Base-by-base conservation (phyloP, 2,329 filamentous ascomycete species). In the Chaetomiaceae sp. region DNA sequence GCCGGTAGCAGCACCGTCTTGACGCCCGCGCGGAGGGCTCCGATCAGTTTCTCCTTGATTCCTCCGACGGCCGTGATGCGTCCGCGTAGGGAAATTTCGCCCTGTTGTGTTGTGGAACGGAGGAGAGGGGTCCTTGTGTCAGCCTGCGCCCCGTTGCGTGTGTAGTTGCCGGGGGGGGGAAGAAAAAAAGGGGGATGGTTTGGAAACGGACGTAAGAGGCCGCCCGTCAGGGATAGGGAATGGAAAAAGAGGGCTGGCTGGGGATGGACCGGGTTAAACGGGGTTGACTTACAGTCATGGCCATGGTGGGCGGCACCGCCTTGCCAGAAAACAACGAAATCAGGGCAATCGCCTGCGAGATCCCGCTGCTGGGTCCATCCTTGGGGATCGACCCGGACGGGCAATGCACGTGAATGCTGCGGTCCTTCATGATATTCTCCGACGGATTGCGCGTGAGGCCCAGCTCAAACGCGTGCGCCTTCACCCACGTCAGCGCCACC, bases 11-110 rank as follows among this genome's bases (percentile, higher is more conserved):
- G 70, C 7, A 99, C 92, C 29, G 89, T 92, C 78, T 96, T 95
- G 57, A 99, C 92, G 25, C 94, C 94, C 2, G 94, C 94, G 51
- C 92, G 81, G 66, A 95, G 77, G 8, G 94, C 94, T 20, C 94
- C 94, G 66, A 99, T 97, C 48, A 97, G 78, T 71, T 99, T 99
- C 81, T 99, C 92, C 73, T 97, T 96, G 74, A 99, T 97, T 16
- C 94, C 94, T 48, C 94, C 94, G 32, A 99, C 94, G 23, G 92
- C 90, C 71, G 94, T 89, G 52, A 99, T 87, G 59, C 90, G 84
- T 20, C 94, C 94, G 37, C 94, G 82, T 23, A 99, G 81, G 52
- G 87, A 90, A 57, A 86, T 83, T 65, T 86, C 83, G 58, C 82
- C 82, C 78, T 82, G 67, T 70, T 69, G 52, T 40, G 30, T 55